Percentiles rank a stretch among this genome's conserved stretches.
Evolutionary conservation across 345 rosid species (phyloP).

Genomic region (Dovyalis caffra): DNA sequence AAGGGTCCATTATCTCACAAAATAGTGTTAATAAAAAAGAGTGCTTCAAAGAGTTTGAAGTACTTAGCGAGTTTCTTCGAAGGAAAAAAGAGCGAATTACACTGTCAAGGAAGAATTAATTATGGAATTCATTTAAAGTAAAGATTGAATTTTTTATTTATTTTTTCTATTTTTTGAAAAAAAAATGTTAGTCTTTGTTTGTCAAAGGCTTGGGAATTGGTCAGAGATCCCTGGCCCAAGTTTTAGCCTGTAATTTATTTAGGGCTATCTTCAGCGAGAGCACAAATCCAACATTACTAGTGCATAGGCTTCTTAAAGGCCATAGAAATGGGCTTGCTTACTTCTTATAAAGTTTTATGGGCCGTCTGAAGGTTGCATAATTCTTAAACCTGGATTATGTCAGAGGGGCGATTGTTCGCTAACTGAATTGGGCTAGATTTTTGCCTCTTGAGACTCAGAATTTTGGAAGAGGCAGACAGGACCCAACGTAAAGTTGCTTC

Average conservation of each 20-base stretch:
- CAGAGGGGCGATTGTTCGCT: too few species aligned
- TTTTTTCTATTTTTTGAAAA: neutral
- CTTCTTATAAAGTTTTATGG: neutral
- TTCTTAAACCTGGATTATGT: neutral
- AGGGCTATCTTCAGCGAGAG: neutral
- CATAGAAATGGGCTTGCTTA: neutral
- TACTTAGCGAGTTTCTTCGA: neutral
- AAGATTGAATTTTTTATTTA: too few species aligned
- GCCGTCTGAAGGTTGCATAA: neutral
- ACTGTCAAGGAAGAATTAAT: neutral
- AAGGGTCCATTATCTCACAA: neutral
- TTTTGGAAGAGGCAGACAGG: too few species aligned
- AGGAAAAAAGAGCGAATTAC: neutral
- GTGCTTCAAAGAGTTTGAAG: neutral
- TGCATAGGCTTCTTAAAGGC: neutral
- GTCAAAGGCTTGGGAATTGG: neutral
- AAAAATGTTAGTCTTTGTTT: neutral
- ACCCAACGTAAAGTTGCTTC: too few species aligned
- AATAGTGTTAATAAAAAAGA: neutral
- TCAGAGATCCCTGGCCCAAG: neutral
- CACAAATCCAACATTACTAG: neutral
- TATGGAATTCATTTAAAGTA: neutral
- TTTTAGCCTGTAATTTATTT: neutral
- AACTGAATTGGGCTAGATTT: too few species aligned
- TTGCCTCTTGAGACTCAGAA: too few species aligned